These are phyloP conservation scores for Cnidoscolus chayamansa DNA, from an alignment of 441 rosid species.

Conservation along the genomic window DNA sequence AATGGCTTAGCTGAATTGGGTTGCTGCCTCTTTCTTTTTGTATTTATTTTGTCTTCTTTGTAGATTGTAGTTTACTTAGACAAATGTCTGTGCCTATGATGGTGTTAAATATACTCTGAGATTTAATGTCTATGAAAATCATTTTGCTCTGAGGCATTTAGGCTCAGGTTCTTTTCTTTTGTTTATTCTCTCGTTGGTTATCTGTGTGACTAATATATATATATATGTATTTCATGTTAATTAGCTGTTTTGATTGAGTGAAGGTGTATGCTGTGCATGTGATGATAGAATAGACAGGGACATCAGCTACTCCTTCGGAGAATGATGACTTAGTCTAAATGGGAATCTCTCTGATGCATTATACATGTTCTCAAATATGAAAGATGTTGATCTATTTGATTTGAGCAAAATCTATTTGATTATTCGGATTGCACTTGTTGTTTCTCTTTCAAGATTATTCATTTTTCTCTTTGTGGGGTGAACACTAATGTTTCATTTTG, in stretches of 20 bases:
- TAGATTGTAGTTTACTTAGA: not conserved
- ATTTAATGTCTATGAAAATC: slow-evolving; percentile 23
- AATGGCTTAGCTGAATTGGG: too few relatives aligned
- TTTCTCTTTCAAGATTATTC: not conserved
- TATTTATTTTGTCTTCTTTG: not conserved
- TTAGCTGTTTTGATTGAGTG: not conserved
- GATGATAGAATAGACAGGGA: slow-evolving; percentile 49
- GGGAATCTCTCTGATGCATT: slow-evolving; percentile 48
- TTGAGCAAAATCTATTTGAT: not conserved
- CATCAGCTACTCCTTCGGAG: slow-evolving; percentile 41
- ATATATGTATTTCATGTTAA: not conserved
- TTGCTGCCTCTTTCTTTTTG: not conserved
- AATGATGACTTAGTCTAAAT: slow-evolving; percentile 39
- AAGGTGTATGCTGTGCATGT: slow-evolving; percentile 19
- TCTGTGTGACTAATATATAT: not conserved
- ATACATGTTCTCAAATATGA: not conserved
- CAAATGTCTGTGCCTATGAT: slow-evolving; percentile 24
- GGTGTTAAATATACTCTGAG: slow-evolving; percentile 54
- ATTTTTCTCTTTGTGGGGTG: too few relatives aligned
- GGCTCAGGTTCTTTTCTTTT: not conserved
- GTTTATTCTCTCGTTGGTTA: not conserved
- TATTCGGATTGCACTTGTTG: not conserved
- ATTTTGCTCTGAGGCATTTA: slow-evolving; percentile 29
- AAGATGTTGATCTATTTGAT: not conserved
- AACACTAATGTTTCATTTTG: not conserved